These are phyloP conservation scores for Chaetomium globosum DNA, from an alignment of 2,329 filamentous ascomycete genomes.

Conservation along the genomic window DNA sequence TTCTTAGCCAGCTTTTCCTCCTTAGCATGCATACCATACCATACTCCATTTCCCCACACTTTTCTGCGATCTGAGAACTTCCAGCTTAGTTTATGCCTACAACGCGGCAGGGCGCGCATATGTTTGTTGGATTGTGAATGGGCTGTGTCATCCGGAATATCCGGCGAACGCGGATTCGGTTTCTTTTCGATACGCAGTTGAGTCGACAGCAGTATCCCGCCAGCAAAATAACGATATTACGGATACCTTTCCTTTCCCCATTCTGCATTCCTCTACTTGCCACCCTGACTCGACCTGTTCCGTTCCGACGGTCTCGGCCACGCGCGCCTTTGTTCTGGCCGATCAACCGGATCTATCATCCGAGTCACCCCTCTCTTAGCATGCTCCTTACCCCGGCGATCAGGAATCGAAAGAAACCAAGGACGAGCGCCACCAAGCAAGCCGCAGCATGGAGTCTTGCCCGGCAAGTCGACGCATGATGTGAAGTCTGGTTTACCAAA, in stretches of 20 bases:
- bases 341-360: conserved; percentile 6
- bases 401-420: conserved; percentile 38
- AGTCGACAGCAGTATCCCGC: neutral
- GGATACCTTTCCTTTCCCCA: neutral
- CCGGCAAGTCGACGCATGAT: conserved; percentile 37
- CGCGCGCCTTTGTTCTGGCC: conserved; percentile 13
- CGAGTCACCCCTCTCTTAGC: conserved; percentile 31
- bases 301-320: conserved; percentile 13
- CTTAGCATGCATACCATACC: neutral
- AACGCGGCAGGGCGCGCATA: neutral
- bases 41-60: neutral
- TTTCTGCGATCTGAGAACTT: neutral
- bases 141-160: neutral
- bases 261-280: conserved; percentile 6
- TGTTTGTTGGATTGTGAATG: neutral
- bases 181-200: neutral
- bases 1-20: conserved; percentile 31
- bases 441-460: conserved; percentile 33
- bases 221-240: neutral
- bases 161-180: conserved; percentile 2
- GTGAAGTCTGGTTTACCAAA: conserved; percentile 36
- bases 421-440: conserved; percentile 28
- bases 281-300: neutral
- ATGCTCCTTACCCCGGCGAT: conserved; percentile 39
- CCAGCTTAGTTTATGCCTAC: neutral